Base-by-base conservation (phyloP, 2,329 filamentous ascomycete genomes). In the Pseudonectria buxi region DNA sequence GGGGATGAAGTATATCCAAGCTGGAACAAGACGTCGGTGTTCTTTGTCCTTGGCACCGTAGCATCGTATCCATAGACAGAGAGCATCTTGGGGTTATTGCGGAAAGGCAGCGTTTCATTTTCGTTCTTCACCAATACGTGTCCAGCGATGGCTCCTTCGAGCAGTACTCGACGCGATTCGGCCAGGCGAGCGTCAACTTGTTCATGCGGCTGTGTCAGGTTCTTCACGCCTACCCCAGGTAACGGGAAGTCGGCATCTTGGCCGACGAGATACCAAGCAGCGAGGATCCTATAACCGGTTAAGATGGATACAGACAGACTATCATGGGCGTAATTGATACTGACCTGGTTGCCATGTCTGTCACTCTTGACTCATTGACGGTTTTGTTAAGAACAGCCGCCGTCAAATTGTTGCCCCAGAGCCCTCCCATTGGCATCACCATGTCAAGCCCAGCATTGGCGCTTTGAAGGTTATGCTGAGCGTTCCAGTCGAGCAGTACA, bases 81-180 rank as follows among this genome's bases (percentile, higher is more conserved):
- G 64, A 82, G 44, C 57, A 74, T 68, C 35, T 63, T 59, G 6
- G 65, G 78, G 37, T 68, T 67, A 35, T 69, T 72, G 33, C 52
- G 57, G 25, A 90, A 68, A 0, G 86, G 86, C 6, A 90, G 63
- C 1, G 71, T 64, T 7, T 68, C 67, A 30, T 71, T 68, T 3
- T 63, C 63, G 57, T 94, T 92, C 67, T 94, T 94, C 35, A 94
- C 67, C 1, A 94, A 68, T 16, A 89, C 83, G 33, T 83, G 85
- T 4, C 77, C 74, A 7, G 74, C 67, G n/a, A 76, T 64, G 1
- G 75, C 75, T 2, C 72, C 71, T 32, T 74, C 63, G 10, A 77
- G 50, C 1, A 76, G 56, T 0, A 64, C 57, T 1, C 56, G 49
- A 29, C 60, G 62, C 0, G 71, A 67, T 2, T 64, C 56, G 1